A percentile compares a stretch with the other conserved stretches of the same genome.
phyloP scores from a whole-genome alignment of 176 grass and related monocot genomes.

The Tillandsia leiboldiana region DNA sequence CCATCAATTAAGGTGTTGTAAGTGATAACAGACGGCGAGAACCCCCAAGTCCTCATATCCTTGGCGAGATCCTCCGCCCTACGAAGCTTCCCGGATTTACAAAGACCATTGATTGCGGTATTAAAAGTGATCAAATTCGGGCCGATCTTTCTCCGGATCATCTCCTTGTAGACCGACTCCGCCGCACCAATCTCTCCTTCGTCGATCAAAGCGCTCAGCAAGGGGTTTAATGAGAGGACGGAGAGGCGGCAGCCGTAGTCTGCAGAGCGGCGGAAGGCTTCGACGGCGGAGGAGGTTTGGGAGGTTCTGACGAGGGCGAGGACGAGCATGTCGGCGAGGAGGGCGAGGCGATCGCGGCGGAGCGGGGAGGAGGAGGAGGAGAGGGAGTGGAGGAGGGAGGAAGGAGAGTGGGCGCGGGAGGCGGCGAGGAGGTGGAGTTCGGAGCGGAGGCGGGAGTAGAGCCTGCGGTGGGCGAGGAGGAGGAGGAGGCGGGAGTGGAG shows the following conservation, averaged over 20 bases:
- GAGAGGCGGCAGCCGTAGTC: slow-evolving; percentile 44
- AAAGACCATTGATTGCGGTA: slow-evolving; percentile 64
- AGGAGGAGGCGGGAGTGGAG: slow-evolving; percentile 66
- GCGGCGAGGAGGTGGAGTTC: slow-evolving; percentile 50
- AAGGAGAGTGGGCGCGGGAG: slow-evolving; percentile 36
- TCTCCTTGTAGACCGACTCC: slow-evolving; percentile 39
- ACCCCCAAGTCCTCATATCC: slow-evolving; percentile 68
- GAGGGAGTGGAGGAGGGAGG: slow-evolving; percentile 46
- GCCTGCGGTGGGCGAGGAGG: slow-evolving; percentile 40
- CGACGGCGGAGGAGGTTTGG: slow-evolving; percentile 30
- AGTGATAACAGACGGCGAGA: slow-evolving; percentile 47
- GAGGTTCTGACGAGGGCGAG: slow-evolving; percentile 37
- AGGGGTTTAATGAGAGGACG: slow-evolving; percentile 49
- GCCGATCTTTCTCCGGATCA: slow-evolving; percentile 44
- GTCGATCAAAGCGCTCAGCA: slow-evolving; percentile 43
- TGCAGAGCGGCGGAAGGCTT: slow-evolving; percentile 40
- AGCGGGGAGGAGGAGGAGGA: slow-evolving; percentile 14
- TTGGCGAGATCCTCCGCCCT: slow-evolving; percentile 50
- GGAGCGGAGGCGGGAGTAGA: slow-evolving; percentile 49
- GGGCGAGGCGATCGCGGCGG: slow-evolving; percentile 28
- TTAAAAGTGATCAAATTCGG: slow-evolving; percentile 70
- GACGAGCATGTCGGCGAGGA: slow-evolving; percentile 64
- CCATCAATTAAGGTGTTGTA: slow-evolving; percentile 68
- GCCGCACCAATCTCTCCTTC: slow-evolving; percentile 33
- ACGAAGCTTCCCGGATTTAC: slow-evolving; percentile 57